Evolutionary conservation across 1,139 yeast genomes (phyloP).

Genomic region (Suhomyces wounanorum): DNA sequence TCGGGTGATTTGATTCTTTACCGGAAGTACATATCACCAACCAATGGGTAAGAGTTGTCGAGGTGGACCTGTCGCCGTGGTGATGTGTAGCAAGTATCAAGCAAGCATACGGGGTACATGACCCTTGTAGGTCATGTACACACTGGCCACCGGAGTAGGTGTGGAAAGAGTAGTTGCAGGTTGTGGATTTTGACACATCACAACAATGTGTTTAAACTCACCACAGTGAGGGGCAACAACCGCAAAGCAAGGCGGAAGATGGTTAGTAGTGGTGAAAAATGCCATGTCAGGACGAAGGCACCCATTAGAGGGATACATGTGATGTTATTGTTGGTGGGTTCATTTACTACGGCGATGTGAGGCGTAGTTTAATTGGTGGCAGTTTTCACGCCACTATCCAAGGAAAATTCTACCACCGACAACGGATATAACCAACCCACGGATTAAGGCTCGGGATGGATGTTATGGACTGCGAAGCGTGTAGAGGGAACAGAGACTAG

Average conservation of each 20-base stretch:
- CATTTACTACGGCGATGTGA: background rate
- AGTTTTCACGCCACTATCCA: too few relatives aligned
- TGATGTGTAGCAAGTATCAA: background rate
- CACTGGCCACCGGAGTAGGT: too few relatives aligned
- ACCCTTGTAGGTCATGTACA: background rate
- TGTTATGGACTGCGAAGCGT: too few relatives aligned
- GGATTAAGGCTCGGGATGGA: too few relatives aligned
- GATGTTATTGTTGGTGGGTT: background rate
- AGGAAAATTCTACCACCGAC: too few relatives aligned
- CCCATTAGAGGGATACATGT: background rate
- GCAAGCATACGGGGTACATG: background rate
- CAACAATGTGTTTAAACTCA: background rate
- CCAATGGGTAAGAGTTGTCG: too few relatives aligned
- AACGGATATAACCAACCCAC: too few relatives aligned
- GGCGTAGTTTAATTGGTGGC: too few relatives aligned
- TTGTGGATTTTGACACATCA: background rate
- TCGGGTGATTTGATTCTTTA: background rate
- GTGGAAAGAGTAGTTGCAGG: background rate
- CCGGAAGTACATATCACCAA: background rate
- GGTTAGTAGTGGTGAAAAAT: background rate
- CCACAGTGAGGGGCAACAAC: background rate
- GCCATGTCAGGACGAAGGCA: background rate
- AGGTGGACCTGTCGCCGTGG: too few relatives aligned
- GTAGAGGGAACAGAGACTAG: too few relatives aligned
- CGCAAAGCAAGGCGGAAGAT: background rate